Conservation (phyloP, 768 basidiomycete genomes). For the Mycena rebaudengoi region DNA sequence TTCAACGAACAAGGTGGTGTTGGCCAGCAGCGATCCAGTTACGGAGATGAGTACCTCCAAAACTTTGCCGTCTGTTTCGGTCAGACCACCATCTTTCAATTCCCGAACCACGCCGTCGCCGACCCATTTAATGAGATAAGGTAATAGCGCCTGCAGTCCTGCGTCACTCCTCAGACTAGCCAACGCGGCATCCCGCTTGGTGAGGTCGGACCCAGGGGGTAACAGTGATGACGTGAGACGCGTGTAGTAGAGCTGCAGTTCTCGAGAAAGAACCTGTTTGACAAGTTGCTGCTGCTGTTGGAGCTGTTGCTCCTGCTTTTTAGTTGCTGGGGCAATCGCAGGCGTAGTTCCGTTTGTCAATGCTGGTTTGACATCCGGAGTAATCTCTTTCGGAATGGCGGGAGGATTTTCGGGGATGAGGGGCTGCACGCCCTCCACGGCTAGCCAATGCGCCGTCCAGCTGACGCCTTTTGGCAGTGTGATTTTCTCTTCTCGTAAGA, state of each 20-base stretch:
- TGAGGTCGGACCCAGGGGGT: conserved; percentile 69
- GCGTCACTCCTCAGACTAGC: conserved; percentile 90
- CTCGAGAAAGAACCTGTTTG: conserved; percentile 91
- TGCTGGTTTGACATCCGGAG: conserved; percentile 41
- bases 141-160: conserved; percentile 89
- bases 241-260: conserved; percentile 94
- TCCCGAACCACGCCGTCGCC: conserved; percentile 84
- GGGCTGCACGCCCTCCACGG: conserved; percentile 97
- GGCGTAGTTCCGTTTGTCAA: conserved; percentile 39
- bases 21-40: conserved; percentile 84
- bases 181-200: conserved; percentile 88
- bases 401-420: conserved; percentile 96
- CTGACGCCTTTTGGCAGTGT: conserved; percentile 80
- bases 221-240: conserved; percentile 87
- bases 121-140: conserved; percentile 95
- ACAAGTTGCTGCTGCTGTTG: conserved; percentile 79
- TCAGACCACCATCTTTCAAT: conserved; percentile 62
- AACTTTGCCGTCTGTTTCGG: conserved; percentile 71
- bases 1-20: conserved; percentile 90
- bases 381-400: conserved; percentile 69
- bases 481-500: conserved; percentile 87
- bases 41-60: conserved; percentile 88
- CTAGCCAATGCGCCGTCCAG: conserved; percentile 98
- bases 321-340: conserved; percentile 30
- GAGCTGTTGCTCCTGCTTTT: conserved; percentile 52